These are phyloP conservation scores for Penicillium decumbens DNA, from an alignment of 2,329 filamentous ascomycete species.

Conservation along the genomic window DNA sequence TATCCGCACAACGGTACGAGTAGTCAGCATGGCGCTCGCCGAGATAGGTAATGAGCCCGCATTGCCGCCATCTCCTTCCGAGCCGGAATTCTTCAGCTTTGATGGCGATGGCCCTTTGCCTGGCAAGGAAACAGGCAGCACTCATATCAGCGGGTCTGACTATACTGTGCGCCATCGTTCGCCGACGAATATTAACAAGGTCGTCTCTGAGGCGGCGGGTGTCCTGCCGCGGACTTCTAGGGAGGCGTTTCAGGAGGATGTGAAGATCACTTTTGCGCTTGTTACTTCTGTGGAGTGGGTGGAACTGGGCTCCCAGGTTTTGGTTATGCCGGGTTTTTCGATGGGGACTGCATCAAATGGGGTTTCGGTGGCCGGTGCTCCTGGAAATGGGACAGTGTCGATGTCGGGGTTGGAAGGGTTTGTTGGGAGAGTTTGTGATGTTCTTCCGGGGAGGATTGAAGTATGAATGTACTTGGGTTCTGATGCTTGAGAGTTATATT, in stretches of 20 bases:
- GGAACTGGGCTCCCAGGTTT: slow-evolving; percentile 52
- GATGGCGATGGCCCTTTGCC: slow-evolving; percentile 33
- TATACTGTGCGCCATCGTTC: slow-evolving; percentile 4
- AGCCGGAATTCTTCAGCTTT: slow-evolving; percentile 44
- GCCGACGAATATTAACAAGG: slow-evolving; percentile 27
- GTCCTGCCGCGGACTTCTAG: slow-evolving; percentile 8
- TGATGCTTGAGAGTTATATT: background rate
- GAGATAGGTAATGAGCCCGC: slow-evolving; percentile 26
- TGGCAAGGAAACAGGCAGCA: slow-evolving; percentile 2
- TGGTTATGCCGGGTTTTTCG: slow-evolving; percentile 57
- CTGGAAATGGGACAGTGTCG: slow-evolving; percentile 47
- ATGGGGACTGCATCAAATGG: slow-evolving; percentile 43
- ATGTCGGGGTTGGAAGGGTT: slow-evolving; percentile 56
- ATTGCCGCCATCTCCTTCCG: slow-evolving; percentile 27
- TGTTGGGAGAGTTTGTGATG: slow-evolving; percentile 48
- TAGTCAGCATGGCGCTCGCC: slow-evolving; percentile 53
- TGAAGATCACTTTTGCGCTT: slow-evolving; percentile 54
- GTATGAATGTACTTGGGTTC: slow-evolving; percentile 1
- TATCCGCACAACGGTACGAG: slow-evolving; percentile 72
- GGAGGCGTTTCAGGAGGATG: slow-evolving; percentile 26
- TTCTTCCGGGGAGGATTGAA: slow-evolving; percentile 17
- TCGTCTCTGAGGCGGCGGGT: slow-evolving; percentile 18
- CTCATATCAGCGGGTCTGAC: background rate
- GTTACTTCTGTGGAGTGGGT: slow-evolving; percentile 56
- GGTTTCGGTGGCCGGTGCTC: slow-evolving; percentile 46